Evolutionary conservation across 345 rosid genomes (phyloP).

Genomic region (Gossypioides kirkii): DNA sequence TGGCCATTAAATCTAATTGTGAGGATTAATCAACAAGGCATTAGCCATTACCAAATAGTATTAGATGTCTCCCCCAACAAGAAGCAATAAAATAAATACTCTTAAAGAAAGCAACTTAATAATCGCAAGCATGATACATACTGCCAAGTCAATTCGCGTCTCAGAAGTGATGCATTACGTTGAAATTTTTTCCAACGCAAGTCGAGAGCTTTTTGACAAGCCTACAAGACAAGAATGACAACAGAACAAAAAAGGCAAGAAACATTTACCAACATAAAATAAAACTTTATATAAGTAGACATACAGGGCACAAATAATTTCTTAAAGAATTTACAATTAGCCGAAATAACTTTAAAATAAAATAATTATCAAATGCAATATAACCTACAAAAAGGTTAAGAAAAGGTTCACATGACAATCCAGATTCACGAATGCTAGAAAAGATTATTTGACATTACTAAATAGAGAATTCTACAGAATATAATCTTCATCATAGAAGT

Average conservation of each 20-base stretch:
- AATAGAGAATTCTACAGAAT: neutral
- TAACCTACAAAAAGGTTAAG: neutral
- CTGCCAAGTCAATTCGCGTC: slow-evolving; percentile 80
- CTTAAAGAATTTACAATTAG: neutral
- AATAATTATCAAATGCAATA: neutral
- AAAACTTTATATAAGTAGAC: neutral
- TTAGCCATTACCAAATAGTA: neutral
- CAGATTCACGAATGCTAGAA: neutral
- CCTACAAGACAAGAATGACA: slow-evolving; percentile 34
- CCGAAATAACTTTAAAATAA: neutral
- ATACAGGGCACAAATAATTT: neutral
- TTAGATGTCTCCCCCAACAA: neutral
- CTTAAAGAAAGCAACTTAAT: neutral
- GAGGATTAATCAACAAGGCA: slow-evolving; percentile 13
- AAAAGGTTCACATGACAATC: neutral
- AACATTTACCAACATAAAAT: slow-evolving; percentile 1
- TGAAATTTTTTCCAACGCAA: slow-evolving; percentile 59
- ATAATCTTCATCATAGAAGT: neutral
- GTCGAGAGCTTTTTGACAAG: slow-evolving; percentile 59
- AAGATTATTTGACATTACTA: neutral
- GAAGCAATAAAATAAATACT: neutral
- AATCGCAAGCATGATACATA: slow-evolving; percentile 27
- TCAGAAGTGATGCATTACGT: slow-evolving; percentile 52
- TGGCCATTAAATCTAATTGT: slow-evolving; percentile 66
- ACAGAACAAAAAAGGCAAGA: neutral